These are phyloP conservation scores for Herpotrichia juniperi DNA, from an alignment of 2,329 filamentous ascomycete species.

Conservation along the genomic window DNA sequence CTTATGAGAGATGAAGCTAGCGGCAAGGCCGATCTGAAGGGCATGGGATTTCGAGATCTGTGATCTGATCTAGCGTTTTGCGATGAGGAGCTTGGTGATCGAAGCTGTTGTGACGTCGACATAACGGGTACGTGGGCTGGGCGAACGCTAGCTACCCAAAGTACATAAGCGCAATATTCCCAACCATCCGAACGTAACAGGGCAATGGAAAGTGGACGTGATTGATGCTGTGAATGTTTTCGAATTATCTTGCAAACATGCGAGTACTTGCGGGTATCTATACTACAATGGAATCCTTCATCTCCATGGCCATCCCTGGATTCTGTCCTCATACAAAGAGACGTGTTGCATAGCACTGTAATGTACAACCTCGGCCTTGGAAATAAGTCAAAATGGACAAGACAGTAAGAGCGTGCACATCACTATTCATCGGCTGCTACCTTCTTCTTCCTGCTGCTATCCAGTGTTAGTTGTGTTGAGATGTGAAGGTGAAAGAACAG, in stretches of 20 bases:
- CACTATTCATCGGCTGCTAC: slow-evolving; percentile 9
- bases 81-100: slow-evolving; percentile 1
- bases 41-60: background rate
- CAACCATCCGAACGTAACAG: too few species aligned
- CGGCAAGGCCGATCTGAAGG: background rate
- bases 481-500: background rate
- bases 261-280: slow-evolving; percentile 2
- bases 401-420: too few species aligned
- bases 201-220: too few species aligned
- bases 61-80: background rate
- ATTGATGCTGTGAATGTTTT: too few species aligned
- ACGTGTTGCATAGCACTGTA: too few species aligned
- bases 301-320: too few species aligned
- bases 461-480: background rate
- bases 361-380: too few species aligned
- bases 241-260: background rate
- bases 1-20: background rate
- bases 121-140: background rate
- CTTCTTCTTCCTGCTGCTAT: slow-evolving; percentile 15
- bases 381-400: background rate
- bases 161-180: too few species aligned
- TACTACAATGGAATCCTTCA: slow-evolving; percentile 2
- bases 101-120: slow-evolving; percentile 15
- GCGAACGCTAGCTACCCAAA: background rate
- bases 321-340: too few species aligned